Base-by-base conservation (phyloP, 805 yeast species). In the Wickerhamomyces strasburgensis region DNA sequence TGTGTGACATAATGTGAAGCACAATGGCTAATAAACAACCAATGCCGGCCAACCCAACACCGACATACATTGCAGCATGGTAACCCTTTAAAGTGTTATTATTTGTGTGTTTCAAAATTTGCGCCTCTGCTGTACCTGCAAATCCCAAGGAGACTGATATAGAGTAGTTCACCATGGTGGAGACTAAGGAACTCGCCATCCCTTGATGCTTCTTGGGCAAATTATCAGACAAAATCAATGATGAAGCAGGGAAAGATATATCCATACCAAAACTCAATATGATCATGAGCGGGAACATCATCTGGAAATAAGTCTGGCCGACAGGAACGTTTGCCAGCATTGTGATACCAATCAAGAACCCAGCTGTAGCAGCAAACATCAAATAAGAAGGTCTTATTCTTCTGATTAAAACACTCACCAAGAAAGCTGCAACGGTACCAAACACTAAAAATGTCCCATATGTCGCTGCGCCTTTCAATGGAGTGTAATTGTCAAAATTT, bases 201-300 rank as follows among this genome's bases (percentile, higher is more conserved):
- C 90, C 93, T 58, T 84, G 93, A 47, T 78, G 75, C 40, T 70
- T 64, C 33, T 65, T 56, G 0, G 89, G 88, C 26, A 83, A 61
- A 32, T 62, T 62, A 42, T 77, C 78, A 6, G 81, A 72, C 29
- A 83, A 56, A 11, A 80, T 68, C 33, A 83, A 66, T 0, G 87
- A 74, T 0, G 84, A 78, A 1, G 89, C 80, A 0, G 93, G 90
- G 56, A 82, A 84, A 19, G 84, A 76, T 55, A 79, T 62, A 54
- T 84, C 90, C 88, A 84, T 81, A 3, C 87, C 94, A 67, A 78
- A 80, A 11, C 79, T 71, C 5, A 75, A 59, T 5, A 83, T 58
- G 14, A 78, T 47, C 66, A 73, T 64, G 21, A 73, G 69, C 3
- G 80, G 78, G 49, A 84, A 68, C 3, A 73, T 57, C 51, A 76